Evolutionary conservation across 768 basidiomycete species (phyloP).

Genomic region (Paxillus rubicundulus): DNA sequence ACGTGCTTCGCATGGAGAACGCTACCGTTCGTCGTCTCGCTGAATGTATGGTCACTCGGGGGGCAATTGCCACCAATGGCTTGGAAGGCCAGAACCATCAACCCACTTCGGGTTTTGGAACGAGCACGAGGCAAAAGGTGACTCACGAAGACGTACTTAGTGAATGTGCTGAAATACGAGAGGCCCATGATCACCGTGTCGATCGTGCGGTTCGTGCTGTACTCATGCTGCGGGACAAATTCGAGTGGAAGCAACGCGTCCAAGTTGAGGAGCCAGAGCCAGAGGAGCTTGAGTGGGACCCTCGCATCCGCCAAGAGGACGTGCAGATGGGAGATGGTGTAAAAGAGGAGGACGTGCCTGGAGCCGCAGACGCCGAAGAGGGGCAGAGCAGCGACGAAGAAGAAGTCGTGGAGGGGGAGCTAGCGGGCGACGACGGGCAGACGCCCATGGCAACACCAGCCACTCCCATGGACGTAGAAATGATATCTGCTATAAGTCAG

Average conservation of each 20-base stretch:
- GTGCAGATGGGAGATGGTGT: constrained; percentile 7
- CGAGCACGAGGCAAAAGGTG: constrained; percentile 20
- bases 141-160: constrained; percentile 57
- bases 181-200: constrained; percentile 71
- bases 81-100: constrained; percentile 40
- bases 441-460: constrained; percentile 20
- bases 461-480: constrained; percentile 21
- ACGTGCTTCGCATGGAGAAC: constrained; percentile 69
- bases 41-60: constrained; percentile 62
- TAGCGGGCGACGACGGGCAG: constrained; percentile 30
- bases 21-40: constrained; percentile 69
- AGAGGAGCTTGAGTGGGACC: constrained; percentile 74
- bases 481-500: constrained; percentile 10
- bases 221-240: constrained; percentile 71
- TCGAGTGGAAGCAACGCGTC: constrained; percentile 81
- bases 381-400: constrained; percentile 40
- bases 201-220: constrained; percentile 81
- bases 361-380: constrained; percentile 26
- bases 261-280: constrained; percentile 77
- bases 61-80: constrained; percentile 42
- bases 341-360: constrained; percentile 9
- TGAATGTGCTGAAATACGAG: constrained; percentile 65
- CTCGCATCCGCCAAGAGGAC: constrained; percentile 35
- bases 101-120: constrained; percentile 24
- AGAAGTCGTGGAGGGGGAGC: constrained; percentile 36